These are phyloP conservation scores for Paxillus rubicundulus DNA, from an alignment of 768 basidiomycete genomes.

Conservation along the genomic window DNA sequence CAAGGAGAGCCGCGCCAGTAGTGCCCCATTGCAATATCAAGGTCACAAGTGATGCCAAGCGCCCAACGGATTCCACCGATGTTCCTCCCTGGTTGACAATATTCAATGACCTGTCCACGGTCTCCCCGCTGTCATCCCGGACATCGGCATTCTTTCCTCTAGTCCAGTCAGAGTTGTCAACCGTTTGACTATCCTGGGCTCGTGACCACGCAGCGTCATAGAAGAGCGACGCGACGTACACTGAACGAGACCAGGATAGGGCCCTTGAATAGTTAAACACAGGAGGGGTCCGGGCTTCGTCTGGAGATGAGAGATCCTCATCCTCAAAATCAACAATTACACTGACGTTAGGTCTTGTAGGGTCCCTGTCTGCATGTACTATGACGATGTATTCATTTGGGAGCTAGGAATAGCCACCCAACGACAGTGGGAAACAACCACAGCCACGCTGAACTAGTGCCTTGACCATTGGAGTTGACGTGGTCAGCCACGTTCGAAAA, in stretches of 20 bases:
- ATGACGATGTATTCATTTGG: slow-evolving; percentile 20
- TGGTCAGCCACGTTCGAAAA: slow-evolving; percentile 13
- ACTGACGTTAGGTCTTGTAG: slow-evolving; percentile 3
- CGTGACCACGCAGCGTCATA: slow-evolving; percentile 18
- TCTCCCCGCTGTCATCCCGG: slow-evolving; percentile 15
- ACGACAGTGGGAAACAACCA: slow-evolving; percentile 43
- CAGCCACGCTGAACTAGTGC: slow-evolving; percentile 41
- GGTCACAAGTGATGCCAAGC: slow-evolving; percentile 26
- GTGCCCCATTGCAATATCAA: slow-evolving; percentile 35
- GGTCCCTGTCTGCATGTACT: neutral
- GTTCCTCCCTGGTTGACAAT: slow-evolving; percentile 16
- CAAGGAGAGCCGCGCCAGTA: slow-evolving; percentile 26
- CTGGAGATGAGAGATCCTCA: slow-evolving; percentile 13
- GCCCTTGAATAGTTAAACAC: slow-evolving; percentile 26
- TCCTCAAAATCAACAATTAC: slow-evolving; percentile 12
- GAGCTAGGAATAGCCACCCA: slow-evolving; percentile 41
- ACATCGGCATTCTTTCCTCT: neutral
- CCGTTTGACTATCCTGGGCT: neutral
- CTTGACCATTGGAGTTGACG: slow-evolving; percentile 36
- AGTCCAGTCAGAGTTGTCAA: neutral
- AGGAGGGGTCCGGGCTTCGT: slow-evolving; percentile 24
- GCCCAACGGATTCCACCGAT: slow-evolving; percentile 15
- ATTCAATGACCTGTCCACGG: slow-evolving; percentile 14
- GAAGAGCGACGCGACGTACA: slow-evolving; percentile 13
- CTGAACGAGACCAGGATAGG: slow-evolving; percentile 18